Conservation (phyloP, 306 rosid genomes). For the Begonia fuchsioides region DNA sequence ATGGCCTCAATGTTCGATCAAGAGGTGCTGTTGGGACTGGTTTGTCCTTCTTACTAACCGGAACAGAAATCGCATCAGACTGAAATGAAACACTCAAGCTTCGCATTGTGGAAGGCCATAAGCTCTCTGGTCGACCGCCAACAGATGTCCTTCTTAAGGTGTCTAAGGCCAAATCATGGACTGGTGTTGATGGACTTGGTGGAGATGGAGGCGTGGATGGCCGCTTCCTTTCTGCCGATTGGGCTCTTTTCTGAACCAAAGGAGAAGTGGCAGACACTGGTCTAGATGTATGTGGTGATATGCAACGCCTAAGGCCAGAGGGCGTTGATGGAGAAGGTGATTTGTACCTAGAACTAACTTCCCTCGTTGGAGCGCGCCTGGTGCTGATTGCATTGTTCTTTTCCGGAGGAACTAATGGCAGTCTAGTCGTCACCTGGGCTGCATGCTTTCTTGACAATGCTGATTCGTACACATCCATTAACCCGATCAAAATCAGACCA, state of each 20-base stretch:
- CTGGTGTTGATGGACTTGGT: conserved; percentile 56
- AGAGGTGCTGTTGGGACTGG: conserved; percentile 38
- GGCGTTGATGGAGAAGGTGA: conserved; percentile 54
- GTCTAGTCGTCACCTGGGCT: conserved; percentile 37
- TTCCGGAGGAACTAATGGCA: conserved; percentile 63
- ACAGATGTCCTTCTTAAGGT: conserved; percentile 24
- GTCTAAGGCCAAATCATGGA: conserved; percentile 22
- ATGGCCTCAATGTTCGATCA: conserved; percentile 66
- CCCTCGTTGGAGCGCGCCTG: conserved; percentile 40
- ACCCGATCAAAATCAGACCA: conserved; percentile 59
- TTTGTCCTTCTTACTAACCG: conserved; percentile 84
- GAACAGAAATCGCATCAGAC: conserved; percentile 78
- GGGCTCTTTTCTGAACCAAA: conserved; percentile 52
- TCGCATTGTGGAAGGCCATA: conserved; percentile 98
- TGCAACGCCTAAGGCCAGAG: conserved; percentile 33
- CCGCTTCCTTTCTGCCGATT: conserved; percentile 66
- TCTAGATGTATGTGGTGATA: conserved; percentile 66
- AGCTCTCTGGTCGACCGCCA: conserved; percentile 36
- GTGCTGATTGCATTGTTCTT: conserved; percentile 47
- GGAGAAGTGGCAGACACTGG: conserved; percentile 34
- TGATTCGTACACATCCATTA: conserved; percentile 83
- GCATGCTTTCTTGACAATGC: conserved; percentile 45
- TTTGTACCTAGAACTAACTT: conserved; percentile 63
- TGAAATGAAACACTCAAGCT: conserved; percentile 96
- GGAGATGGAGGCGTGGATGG: conserved; percentile 90